These are phyloP conservation scores for Candida glaebosa DNA, from an alignment of 805 yeast species.

Conservation along the genomic window DNA sequence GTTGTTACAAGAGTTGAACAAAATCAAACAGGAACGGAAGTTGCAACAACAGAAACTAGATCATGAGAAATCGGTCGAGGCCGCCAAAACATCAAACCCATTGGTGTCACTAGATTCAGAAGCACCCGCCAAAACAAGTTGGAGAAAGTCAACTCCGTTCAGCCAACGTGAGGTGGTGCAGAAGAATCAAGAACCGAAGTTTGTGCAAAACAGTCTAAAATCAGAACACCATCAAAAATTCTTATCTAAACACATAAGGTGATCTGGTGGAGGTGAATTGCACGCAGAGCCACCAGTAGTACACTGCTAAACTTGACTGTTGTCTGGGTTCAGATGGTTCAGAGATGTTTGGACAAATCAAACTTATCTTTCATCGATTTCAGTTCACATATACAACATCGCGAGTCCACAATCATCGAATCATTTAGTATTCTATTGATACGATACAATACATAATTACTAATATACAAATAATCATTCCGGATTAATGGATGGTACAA, in stretches of 20 bases:
- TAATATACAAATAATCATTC: not conserved
- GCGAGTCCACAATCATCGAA: no score
- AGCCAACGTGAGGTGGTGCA: conserved; percentile 9
- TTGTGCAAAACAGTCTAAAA: conserved; percentile 30
- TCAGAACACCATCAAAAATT: conserved; percentile 35
- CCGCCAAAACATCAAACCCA: conserved; percentile 12
- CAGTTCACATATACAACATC: no score
- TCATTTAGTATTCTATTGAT: no score
- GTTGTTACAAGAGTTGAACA: conserved; percentile 17
- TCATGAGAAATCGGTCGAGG: conserved; percentile 5
- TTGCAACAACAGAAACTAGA: conserved; percentile 11
- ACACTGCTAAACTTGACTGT: no score
- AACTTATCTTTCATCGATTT: no score
- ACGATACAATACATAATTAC: no score
- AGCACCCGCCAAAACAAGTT: conserved; percentile 18
- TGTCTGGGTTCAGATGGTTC: no score
- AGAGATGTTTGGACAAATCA: no score
- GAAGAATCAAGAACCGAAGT: conserved; percentile 10
- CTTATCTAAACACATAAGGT: conserved; percentile 31
- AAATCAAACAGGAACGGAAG: conserved; percentile 14
- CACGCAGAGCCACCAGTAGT: no score
- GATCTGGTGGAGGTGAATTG: conserved; percentile 9
- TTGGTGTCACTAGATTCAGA: conserved; percentile 9
- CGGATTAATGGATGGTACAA: no score
- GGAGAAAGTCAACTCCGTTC: conserved; percentile 28